Evolutionary conservation across 2,329 filamentous ascomycete genomes (phyloP).

Genomic region (Fusarium sp.): DNA sequence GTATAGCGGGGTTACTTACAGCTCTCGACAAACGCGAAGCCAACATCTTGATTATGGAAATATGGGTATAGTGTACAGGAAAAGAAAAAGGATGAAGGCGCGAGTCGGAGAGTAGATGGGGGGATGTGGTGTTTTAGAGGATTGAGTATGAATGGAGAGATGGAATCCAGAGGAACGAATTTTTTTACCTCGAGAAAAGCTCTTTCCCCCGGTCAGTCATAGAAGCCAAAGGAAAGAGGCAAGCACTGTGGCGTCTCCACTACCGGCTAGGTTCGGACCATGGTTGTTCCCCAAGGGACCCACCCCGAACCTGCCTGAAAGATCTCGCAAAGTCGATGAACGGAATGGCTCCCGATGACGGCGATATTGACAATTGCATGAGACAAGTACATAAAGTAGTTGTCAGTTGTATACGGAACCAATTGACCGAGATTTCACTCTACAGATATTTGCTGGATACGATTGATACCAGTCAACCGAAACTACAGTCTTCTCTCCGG

Average conservation of each 20-base stretch:
- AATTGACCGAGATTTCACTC: neutral
- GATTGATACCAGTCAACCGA: neutral
- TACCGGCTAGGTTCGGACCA: slow-evolving; percentile 47
- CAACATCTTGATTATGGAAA: slow-evolving; percentile 69
- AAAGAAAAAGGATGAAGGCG: slow-evolving; percentile 49
- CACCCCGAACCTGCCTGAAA: slow-evolving; percentile 31
- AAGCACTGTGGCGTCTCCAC: slow-evolving; percentile 46
- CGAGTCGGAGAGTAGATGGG: slow-evolving; percentile 49
- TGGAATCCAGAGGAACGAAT: slow-evolving; percentile 49
- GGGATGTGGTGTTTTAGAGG: slow-evolving; percentile 47
- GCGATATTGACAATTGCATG: neutral
- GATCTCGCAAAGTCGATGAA: slow-evolving; percentile 8
- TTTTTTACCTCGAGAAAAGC: slow-evolving; percentile 52
- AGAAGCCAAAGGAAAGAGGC: slow-evolving; percentile 58
- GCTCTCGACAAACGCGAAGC: slow-evolving; percentile 77
- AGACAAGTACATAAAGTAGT: neutral
- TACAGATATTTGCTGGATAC: neutral
- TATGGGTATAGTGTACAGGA: slow-evolving; percentile 51
- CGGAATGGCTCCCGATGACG: slow-evolving; percentile 11
- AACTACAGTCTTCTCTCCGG: neutral
- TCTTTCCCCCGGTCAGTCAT: slow-evolving; percentile 49
- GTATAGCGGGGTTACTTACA: slow-evolving; percentile 65
- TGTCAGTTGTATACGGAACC: neutral
- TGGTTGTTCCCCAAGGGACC: slow-evolving; percentile 43
- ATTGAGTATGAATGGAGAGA: slow-evolving; percentile 40